Conservation (phyloP, 2,329 filamentous ascomycete genomes). For the Diaporthe citriasiana region DNA sequence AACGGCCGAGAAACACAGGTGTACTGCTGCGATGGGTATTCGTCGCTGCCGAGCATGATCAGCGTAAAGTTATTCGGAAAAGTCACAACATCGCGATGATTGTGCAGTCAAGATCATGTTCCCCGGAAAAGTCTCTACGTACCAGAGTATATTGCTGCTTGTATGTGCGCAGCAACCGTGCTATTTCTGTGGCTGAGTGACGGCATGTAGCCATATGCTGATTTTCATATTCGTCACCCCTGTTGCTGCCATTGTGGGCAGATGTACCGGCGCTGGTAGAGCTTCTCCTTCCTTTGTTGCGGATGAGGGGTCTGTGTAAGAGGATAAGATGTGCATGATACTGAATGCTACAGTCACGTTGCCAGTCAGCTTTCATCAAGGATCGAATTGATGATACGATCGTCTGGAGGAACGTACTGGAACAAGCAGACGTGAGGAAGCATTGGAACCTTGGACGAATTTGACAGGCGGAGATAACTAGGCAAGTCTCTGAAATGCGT, state of each 20-base stretch:
- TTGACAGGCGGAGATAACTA: constrained; percentile 41
- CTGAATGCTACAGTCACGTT: constrained; percentile 42
- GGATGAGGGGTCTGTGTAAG: constrained; percentile 45
- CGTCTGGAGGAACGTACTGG: constrained; percentile 42
- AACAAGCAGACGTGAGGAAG: constrained; percentile 46
- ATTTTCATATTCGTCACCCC: neutral
- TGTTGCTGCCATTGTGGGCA: neutral
- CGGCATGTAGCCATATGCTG: constrained; percentile 44
- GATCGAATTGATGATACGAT: too few species aligned
- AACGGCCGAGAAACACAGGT: constrained; percentile 42
- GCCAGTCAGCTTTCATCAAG: neutral
- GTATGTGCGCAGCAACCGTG: constrained; percentile 43
- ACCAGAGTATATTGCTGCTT: constrained; percentile 46
- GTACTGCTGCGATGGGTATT: constrained; percentile 44
- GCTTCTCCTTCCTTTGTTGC: neutral
- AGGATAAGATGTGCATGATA: constrained; percentile 46
- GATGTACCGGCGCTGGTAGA: neutral
- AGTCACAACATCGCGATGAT: neutral
- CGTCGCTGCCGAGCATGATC: constrained; percentile 37
- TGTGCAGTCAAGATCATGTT: neutral
- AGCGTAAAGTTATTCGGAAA: neutral
- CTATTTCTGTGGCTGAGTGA: constrained; percentile 45
- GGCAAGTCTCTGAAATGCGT: constrained; percentile 43
- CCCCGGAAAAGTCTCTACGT: neutral
- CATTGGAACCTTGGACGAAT: constrained; percentile 39